These are phyloP conservation scores for Rhinocladiella similis DNA, from an alignment of 2,329 filamentous ascomycete species.

Conservation along the genomic window DNA sequence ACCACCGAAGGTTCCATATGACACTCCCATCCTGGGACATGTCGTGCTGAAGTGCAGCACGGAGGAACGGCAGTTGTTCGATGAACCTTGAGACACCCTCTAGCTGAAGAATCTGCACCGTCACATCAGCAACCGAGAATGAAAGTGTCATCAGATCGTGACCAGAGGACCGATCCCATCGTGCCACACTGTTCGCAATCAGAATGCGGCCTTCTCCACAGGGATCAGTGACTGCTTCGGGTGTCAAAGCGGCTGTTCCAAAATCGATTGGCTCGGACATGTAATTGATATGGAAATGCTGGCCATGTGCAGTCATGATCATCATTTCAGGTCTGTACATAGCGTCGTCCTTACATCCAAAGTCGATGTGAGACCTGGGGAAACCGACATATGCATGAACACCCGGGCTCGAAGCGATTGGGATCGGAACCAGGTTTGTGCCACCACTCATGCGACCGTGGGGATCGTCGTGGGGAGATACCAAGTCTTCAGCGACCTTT, in stretches of 20 bases:
- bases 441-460: slow-evolving; percentile 21
- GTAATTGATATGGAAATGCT: slow-evolving; percentile 25
- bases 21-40: slow-evolving; percentile 4
- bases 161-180: slow-evolving; percentile 20
- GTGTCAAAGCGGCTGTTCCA: slow-evolving; percentile 15
- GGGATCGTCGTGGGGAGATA: slow-evolving; percentile 1
- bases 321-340: slow-evolving; percentile 26
- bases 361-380: slow-evolving; percentile 20
- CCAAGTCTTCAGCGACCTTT: slow-evolving; percentile 4
- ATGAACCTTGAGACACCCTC: slow-evolving; percentile 5
- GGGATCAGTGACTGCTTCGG: slow-evolving; percentile 13
- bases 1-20: slow-evolving; percentile 8
- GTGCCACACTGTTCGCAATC: slow-evolving; percentile 29
- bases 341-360: slow-evolving; percentile 10
- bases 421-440: slow-evolving; percentile 23
- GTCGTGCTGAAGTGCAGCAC: slow-evolving; percentile 1
- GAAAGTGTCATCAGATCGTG: slow-evolving; percentile 26
- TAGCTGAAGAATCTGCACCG: slow-evolving; percentile 16
- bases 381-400: slow-evolving; percentile 18
- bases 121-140: slow-evolving; percentile 26
- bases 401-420: background rate
- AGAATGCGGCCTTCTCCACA: slow-evolving; percentile 26
- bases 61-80: slow-evolving; percentile 2
- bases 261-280: slow-evolving; percentile 25
- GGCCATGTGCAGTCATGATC: slow-evolving; percentile 18